phyloP scores from a whole-genome alignment of 1,284 basidiomycete genomes.

The Phylloporus sp. region DNA sequence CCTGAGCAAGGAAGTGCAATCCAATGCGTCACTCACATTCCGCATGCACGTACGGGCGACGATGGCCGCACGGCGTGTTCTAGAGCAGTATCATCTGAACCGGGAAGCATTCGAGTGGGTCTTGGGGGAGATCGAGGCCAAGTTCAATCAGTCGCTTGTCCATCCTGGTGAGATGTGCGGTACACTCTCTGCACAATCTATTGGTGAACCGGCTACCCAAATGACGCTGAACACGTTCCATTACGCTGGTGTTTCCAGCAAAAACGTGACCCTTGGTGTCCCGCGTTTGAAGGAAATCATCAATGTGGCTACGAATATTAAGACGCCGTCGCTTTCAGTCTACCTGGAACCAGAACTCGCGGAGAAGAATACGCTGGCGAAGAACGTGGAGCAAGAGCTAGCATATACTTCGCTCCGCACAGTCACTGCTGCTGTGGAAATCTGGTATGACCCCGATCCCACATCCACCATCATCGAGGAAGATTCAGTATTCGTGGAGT shows the following conservation, averaged over 20 bases:
- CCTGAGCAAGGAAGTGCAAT: constrained; percentile 80
- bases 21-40: constrained; percentile 93
- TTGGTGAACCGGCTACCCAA: constrained; percentile 99
- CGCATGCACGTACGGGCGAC: constrained; percentile 91
- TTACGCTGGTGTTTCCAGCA: constrained; percentile 97
- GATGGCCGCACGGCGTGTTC: constrained; percentile 82
- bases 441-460: constrained; percentile 97
- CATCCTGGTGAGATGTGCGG: constrained; percentile 99
- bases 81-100: constrained; percentile 88
- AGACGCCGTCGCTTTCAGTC: constrained; percentile 94
- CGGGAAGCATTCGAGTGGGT: constrained; percentile 98
- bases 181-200: constrained; percentile 96
- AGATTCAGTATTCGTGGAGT: constrained; percentile 95
- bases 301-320: constrained; percentile 98
- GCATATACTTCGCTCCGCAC: constrained; percentile 95
- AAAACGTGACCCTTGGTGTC: constrained; percentile 96
- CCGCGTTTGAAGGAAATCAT: constrained; percentile 98
- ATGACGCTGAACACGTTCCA: constrained; percentile 99
- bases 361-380: constrained; percentile 68
- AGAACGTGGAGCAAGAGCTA: constrained; percentile 91
- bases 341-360: constrained; percentile 84
- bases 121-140: constrained; percentile 92
- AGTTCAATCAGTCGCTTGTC: constrained; percentile 91
- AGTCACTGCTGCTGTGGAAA: constrained; percentile 94
- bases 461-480: constrained; percentile 95